Evolutionary conservation across 495 filamentous ascomycete genomes (phyloP), one percentile per base, ranked within the genome.

Genomic region (Aspergillus hancockii): DNA sequence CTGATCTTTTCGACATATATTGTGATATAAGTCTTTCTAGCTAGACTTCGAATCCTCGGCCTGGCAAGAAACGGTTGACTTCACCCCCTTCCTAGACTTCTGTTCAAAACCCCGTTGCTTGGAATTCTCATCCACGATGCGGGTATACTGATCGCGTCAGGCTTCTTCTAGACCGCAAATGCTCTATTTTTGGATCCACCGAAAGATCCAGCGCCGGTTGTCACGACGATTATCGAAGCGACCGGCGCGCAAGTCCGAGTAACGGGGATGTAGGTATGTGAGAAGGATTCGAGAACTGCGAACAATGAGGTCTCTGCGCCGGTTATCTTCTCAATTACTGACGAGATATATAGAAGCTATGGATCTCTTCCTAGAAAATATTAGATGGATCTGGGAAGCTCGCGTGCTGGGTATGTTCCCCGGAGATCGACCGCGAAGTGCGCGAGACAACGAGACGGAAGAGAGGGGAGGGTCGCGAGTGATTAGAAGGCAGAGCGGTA

Each of bases 1-100:
- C 71, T 19, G 45, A 45, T 58, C 75, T 71, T 71, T 77, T 77
- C 52, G 71, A 74, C 75, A 77, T 77, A 32, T 70, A 64, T 50
- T 47, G 40, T 43, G 34, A 32, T 9, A 49, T 25, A 52, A 55
- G 19, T 52, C 23, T 50, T 58, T 34, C 21, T 46, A 40, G 47
- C 55, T 41, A 23, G 32, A 34, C 52, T 41, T 30, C 40, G 10
- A 52, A 23, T 22, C 52, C 19, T 52, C 43, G 38, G 31, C 8
- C 23, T 28, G 21, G 18, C 28, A 38, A 34, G 54, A 32, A 45
- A 55, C 21, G 22, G 43, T 31, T 46, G 60, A 28, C 60, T 60
- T 58, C 59, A 56, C 50, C 59, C 61, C 60, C 57, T 57, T 59
- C 53, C 46, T 63, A 47, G 7, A 60, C 49, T 21, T 52, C 52